A percentile compares a stretch with the other conserved stretches of the same genome.
Evolutionary conservation across 441 rosid genomes (phyloP).

Genomic region (Pelargonium australe): DNA sequence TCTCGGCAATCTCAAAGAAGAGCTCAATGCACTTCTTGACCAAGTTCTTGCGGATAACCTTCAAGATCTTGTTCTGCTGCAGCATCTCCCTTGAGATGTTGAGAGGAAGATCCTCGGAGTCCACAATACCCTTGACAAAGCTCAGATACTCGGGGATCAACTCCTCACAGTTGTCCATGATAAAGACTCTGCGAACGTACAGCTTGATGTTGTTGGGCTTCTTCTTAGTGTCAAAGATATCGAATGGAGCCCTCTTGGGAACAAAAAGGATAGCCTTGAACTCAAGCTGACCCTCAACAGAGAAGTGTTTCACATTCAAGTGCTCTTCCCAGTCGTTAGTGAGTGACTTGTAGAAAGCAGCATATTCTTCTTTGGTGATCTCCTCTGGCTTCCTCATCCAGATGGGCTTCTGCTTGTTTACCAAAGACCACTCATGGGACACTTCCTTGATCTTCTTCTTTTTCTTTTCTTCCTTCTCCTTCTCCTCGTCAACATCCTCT

Average conservation of each 20-base stretch:
- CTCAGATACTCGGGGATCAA: slow-evolving; percentile 75
- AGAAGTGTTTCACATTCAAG: slow-evolving; percentile 80
- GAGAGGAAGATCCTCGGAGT: slow-evolving; percentile 82
- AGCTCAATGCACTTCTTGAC: slow-evolving; percentile 89
- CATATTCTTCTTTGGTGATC: slow-evolving; percentile 76
- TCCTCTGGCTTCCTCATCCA: slow-evolving; percentile 89
- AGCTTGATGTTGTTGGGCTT: slow-evolving; percentile 89
- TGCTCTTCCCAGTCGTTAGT: slow-evolving; percentile 92
- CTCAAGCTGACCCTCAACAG: slow-evolving; percentile 90
- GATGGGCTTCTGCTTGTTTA: slow-evolving; percentile 87
- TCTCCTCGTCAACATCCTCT: slow-evolving; percentile 77
- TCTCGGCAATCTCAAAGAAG: slow-evolving; percentile 83
- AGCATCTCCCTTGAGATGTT: slow-evolving; percentile 84
- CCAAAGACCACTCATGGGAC: slow-evolving; percentile 68
- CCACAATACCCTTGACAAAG: slow-evolving; percentile 82
- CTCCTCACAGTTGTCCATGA: slow-evolving; percentile 94
- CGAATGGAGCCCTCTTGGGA: slow-evolving; percentile 43
- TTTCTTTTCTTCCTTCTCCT: slow-evolving; percentile 60
- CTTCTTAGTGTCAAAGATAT: slow-evolving; percentile 75
- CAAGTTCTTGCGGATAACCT: slow-evolving; percentile 82
- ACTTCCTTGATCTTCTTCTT: slow-evolving; percentile 87
- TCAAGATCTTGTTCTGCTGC: slow-evolving; percentile 86
- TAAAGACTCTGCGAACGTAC: slow-evolving; percentile 75
- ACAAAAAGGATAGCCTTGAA: slow-evolving; percentile 73
- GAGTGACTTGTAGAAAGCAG: slow-evolving; percentile 84